Evolutionary conservation across 208 protist genomes (phyloP).

Genomic region (Wallacemonas sp.): DNA sequence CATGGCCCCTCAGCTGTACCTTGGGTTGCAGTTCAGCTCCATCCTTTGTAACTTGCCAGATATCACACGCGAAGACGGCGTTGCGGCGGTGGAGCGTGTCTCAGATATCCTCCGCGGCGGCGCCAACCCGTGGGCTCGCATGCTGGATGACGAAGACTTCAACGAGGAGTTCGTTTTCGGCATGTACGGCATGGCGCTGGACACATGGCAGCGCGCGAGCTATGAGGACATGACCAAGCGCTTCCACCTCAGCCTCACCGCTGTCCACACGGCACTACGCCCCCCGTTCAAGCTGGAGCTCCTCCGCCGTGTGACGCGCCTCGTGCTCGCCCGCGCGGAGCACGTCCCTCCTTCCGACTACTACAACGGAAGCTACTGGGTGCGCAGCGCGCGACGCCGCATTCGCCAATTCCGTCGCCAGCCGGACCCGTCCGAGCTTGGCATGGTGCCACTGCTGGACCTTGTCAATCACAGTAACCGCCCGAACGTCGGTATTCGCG

Average conservation of each 20-base stretch:
- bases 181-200: slow-evolving; percentile 91
- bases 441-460: slow-evolving; percentile 79
- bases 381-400: slow-evolving; percentile 40
- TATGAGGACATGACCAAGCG: slow-evolving; percentile 84
- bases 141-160: slow-evolving; percentile 91
- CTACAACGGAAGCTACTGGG: slow-evolving; percentile 46
- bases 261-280: slow-evolving; percentile 54
- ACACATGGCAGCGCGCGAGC: slow-evolving; percentile 84
- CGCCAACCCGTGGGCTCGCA: slow-evolving; percentile 77
- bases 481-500: slow-evolving; percentile 70
- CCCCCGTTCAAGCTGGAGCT: slow-evolving; percentile 79
- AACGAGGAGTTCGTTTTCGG: slow-evolving; percentile 86
- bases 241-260: slow-evolving; percentile 60
- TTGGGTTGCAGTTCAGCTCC: slow-evolving; percentile 80
- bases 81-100: slow-evolving; percentile 43
- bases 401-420: slow-evolving; percentile 34
- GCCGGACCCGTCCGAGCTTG: slow-evolving; percentile 52
- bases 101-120: slow-evolving; percentile 42
- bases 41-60: slow-evolving; percentile 74
- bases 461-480: slow-evolving; percentile 90
- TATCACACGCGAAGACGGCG: slow-evolving; percentile 35
- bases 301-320: slow-evolving; percentile 77
- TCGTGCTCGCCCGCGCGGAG: slow-evolving; percentile 79
- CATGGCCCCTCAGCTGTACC: slow-evolving; percentile 86
- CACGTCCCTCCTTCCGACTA: slow-evolving; percentile 70